Evolutionary conservation across 2,329 filamentous ascomycete species (phyloP).

Genomic region (Alternaria consortialis): DNA sequence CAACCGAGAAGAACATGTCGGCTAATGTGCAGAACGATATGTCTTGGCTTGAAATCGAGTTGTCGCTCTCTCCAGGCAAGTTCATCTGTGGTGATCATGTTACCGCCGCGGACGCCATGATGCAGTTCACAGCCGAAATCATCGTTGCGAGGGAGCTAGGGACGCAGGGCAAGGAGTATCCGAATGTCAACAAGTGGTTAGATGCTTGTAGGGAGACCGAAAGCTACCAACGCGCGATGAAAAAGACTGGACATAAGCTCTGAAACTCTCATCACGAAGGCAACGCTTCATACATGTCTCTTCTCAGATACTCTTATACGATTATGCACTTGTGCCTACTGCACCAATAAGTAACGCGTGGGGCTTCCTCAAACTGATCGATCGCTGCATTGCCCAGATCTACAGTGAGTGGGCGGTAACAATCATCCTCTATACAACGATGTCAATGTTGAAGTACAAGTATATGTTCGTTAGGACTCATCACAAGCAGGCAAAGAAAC

Average conservation of each 20-base stretch:
- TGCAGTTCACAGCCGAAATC: conserved; percentile 46
- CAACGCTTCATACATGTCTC: no score
- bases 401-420: no score
- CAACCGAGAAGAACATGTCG: conserved; percentile 51
- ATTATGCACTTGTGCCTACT: no score
- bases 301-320: no score
- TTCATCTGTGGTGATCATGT: conserved; percentile 56
- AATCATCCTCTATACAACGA: no score
- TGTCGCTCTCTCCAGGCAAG: conserved; percentile 49
- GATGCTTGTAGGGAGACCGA: conserved; percentile 48
- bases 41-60: conserved; percentile 55
- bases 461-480: no score
- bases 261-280: neutral
- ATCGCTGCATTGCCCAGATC: no score
- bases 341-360: no score
- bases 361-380: no score
- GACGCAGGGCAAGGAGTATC: conserved; percentile 42
- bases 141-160: conserved; percentile 53
- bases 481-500: no score
- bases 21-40: conserved; percentile 58
- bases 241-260: conserved; percentile 51
- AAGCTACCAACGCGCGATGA: conserved; percentile 51
- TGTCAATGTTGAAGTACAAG: no score
- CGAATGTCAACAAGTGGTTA: conserved; percentile 47
- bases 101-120: conserved; percentile 58